A percentile compares a stretch with the other conserved stretches of the same genome.
Conservation (phyloP, 2,329 filamentous ascomycete species). For the Talaromyces funiculosus region DNA sequence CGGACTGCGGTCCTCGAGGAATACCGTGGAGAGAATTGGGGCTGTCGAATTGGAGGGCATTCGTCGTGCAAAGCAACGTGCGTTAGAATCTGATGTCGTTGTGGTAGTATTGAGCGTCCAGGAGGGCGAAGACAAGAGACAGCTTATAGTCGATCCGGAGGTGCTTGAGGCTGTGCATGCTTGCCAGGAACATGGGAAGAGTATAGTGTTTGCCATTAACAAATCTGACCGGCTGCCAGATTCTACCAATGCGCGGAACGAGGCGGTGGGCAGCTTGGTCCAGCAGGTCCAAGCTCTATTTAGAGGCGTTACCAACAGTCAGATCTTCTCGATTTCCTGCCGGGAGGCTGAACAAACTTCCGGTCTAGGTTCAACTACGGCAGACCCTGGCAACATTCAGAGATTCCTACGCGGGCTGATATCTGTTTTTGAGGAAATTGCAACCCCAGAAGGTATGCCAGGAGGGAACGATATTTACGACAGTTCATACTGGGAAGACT, state of each 20-base stretch:
- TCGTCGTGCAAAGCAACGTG: slow-evolving; percentile 72
- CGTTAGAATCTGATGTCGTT: slow-evolving; percentile 76
- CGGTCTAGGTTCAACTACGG: neutral
- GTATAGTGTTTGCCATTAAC: slow-evolving; percentile 56
- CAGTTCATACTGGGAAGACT: slow-evolving; percentile 65
- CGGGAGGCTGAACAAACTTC: slow-evolving; percentile 46
- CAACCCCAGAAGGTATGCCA: slow-evolving; percentile 32
- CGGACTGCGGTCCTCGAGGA: slow-evolving; percentile 59
- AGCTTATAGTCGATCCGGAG: slow-evolving; percentile 48
- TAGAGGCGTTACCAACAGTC: slow-evolving; percentile 40
- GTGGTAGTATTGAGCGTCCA: slow-evolving; percentile 76
- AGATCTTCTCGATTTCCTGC: slow-evolving; percentile 67
- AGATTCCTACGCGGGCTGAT: slow-evolving; percentile 62
- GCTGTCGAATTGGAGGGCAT: slow-evolving; percentile 86
- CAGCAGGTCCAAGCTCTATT: slow-evolving; percentile 40
- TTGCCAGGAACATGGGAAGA: slow-evolving; percentile 46
- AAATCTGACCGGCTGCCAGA: slow-evolving; percentile 50
- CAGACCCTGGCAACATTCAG: slow-evolving; percentile 62
- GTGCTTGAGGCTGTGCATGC: slow-evolving; percentile 50
- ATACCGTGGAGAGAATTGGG: slow-evolving; percentile 49
- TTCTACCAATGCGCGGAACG: slow-evolving; percentile 13
- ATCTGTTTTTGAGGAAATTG: slow-evolving; percentile 54
- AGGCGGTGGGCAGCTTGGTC: slow-evolving; percentile 17
- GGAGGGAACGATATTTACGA: slow-evolving; percentile 33
- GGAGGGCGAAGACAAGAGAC: slow-evolving; percentile 25